Evolutionary conservation across 805 yeast species (phyloP), one percentile per base, ranked within the genome.

Genomic region (Saturnispora silvae): DNA sequence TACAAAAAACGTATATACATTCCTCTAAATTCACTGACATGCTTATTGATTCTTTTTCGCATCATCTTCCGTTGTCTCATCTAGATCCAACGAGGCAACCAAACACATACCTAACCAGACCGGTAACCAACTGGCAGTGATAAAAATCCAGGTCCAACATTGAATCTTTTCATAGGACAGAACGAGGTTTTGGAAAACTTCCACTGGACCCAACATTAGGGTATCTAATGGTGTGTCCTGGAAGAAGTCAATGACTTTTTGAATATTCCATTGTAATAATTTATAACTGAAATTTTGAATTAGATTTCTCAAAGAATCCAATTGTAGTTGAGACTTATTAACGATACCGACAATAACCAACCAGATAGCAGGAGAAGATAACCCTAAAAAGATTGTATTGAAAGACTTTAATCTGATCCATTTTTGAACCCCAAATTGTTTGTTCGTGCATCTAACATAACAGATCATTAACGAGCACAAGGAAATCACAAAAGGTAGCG

Each of bases 91-190:
- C 18, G 51, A 41, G 2, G 54, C 39, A n/a, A 55, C 49, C 3
- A 53, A 19, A 26, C 51, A 27, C 32, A 43, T 44, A 15, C 50
- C 43, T 3, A 75, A 31, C 97, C 97, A 89, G 4, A 76, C 68
- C 3, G 96, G 94, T 27, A 77, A 54, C 95, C 95, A 86, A 0
- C 85, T 82, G 29, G 78, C 60, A 28, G 75, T 64, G 2, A 86
- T 53, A 18, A 82, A 70, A 40, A 73, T 68, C 87, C 95, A 85
- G 0, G 95, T 81, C 89, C 95, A 85, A 41, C 81, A 77, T 39
- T 80, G 81, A 40, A 82, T 59, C 27, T 76, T 72, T 19, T 63
- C 51, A 80, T 87, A 83, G 3, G 84, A 74, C 20, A 70, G 63
- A 9, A 77, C 53, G 13, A 86, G 60, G 0, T 75, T 74, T 16